Evolutionary conservation across 148 eudicot genomes (phyloP), one percentile per base, ranked within the genome.

Genomic region (Spergularia bocconei): DNA sequence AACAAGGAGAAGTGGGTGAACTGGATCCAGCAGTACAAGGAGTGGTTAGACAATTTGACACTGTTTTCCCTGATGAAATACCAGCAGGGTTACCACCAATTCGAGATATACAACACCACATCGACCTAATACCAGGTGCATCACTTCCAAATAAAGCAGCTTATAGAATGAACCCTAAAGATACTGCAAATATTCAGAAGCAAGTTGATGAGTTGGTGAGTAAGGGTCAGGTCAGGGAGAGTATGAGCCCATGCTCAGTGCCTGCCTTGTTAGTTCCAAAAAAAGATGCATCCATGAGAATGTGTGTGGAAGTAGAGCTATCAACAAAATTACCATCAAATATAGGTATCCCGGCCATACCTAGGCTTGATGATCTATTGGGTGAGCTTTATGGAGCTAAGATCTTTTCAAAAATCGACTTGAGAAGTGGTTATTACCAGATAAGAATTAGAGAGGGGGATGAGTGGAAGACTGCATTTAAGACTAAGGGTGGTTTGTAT

Each of bases 61-160:
- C 14, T 60, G 67, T 59, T 4, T 72, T 72, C 20, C 75, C 67
- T 21, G 13, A 47, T n/a, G 67, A 72, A 0, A 12, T 72, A 4
- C 56, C 56, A 2, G 55, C 29, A 11, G 21, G 67, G 0, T n/a
- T n/a, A n/a, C n/a, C n/a, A n/a, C 66, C 54, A 15, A 41, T 72
- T 0, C 58, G 75, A n/a, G 75, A 65, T 4, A 72, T 72, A n/a
- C 65, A 72, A 19, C 67, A 72, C 13, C 75, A 72, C 1, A 72
- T 72, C 47, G 75, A 72, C 11, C 19, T 72, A 0, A 0, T 72
- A 2, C 38, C 10, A 0, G 38, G 75, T 1, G 36, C 67, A 16
- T 0, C 13, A 9, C 3, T 72, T 0, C 67, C 20, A 1, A 59
- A 72, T 13, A 60, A 47, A 13, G 19, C 17, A 2, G 67, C 75